Conservation (phyloP, 495 filamentous ascomycete genomes). For the Podospora fimiseda region DNA sequence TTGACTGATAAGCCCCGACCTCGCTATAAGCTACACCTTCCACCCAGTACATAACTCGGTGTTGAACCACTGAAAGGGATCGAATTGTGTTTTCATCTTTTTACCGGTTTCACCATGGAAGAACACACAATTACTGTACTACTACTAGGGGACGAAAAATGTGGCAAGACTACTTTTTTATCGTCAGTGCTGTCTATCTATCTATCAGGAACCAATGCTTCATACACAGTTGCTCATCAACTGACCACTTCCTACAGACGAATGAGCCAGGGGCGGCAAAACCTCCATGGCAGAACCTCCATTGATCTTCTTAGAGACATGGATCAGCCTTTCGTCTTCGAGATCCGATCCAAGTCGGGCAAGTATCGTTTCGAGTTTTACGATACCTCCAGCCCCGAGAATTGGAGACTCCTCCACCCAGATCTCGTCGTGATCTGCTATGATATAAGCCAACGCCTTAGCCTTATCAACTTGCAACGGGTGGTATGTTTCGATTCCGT, state of each 20-base stretch:
- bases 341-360: constrained; percentile 54
- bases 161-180: constrained; percentile 83
- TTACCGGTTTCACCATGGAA: constrained; percentile 28
- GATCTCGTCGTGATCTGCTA: constrained; percentile 74
- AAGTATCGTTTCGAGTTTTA: constrained; percentile 70
- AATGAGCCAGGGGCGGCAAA: constrained; percentile 39
- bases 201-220: neutral
- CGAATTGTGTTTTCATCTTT: neutral
- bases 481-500: constrained; percentile 37
- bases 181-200: constrained; percentile 54
- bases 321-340: constrained; percentile 79
- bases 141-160: constrained; percentile 70
- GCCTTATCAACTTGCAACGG: constrained; percentile 55
- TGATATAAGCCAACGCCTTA: constrained; percentile 63
- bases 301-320: constrained; percentile 61
- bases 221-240: neutral
- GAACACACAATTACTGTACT: constrained; percentile 58
- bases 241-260: constrained; percentile 30
- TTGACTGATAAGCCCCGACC: neutral
- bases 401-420: constrained; percentile 67
- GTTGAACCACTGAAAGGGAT: neutral
- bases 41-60: neutral
- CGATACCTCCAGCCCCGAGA: constrained; percentile 69
- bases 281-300: constrained; percentile 27
- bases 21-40: neutral